These are phyloP conservation scores for Diphasiastrum complanatum DNA, from an alignment of 83 land plant genomes.

Conservation along the genomic window DNA sequence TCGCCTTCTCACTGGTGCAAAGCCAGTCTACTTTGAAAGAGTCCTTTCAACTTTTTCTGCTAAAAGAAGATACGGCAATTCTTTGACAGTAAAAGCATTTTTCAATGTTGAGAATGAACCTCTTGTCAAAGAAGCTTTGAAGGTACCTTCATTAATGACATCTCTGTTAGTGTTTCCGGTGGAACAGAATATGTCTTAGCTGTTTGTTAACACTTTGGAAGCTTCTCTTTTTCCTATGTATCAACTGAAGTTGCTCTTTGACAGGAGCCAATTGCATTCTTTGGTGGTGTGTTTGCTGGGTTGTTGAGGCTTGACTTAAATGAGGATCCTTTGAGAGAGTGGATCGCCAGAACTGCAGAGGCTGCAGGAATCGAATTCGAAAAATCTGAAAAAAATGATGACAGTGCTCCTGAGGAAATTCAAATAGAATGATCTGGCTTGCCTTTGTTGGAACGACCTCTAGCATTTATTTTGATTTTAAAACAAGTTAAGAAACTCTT, in stretches of 20 bases:
- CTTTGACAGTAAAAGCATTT: no score
- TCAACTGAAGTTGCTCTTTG: not conserved
- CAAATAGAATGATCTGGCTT: no score
- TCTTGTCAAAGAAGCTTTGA: constrained; percentile 48
- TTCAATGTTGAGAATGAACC: constrained; percentile 46
- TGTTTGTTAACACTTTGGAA: not conserved
- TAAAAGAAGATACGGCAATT: no score
- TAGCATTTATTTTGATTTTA: no score
- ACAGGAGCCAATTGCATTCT: constrained; percentile 88
- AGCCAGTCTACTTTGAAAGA: no score
- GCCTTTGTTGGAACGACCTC: no score
- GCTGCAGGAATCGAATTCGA: constrained; percentile 61
- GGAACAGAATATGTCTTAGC: not conserved
- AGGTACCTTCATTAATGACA: constrained; percentile 24
- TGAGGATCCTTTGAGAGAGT: constrained; percentile 89
- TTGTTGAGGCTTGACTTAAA: constrained; percentile 79
- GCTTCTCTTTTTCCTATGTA: not conserved
- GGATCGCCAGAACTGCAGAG: constrained; percentile 72
- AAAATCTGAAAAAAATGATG: constrained; percentile 29
- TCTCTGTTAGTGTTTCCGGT: not conserved
- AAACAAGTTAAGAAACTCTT: no score
- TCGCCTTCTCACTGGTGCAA: no score
- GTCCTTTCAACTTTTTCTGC: no score
- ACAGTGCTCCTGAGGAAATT: no score
- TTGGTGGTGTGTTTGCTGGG: constrained; percentile 91